Base-by-base conservation (phyloP, 768 basidiomycete species). In the Pisolithus sp. region DNA sequence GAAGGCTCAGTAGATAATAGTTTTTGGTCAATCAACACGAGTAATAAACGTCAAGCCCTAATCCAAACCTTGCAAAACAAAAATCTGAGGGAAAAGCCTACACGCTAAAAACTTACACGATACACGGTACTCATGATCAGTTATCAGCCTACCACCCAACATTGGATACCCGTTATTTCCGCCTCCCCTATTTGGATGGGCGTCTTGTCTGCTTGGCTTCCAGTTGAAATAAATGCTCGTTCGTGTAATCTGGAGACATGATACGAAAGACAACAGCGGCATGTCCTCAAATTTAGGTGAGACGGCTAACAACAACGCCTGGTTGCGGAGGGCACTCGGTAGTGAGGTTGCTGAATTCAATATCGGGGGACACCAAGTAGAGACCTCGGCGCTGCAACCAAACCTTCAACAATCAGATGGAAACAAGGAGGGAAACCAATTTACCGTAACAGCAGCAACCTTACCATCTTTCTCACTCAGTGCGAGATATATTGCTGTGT, bases 161-260 rank as follows among this genome's bases (percentile, higher is more conserved):
- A 47, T 47, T 18, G 46, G 46, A 18, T 37, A 37, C 18, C 40
- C 40, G 12, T 31, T n/a, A 13, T 47, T 24, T 34, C 12, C 34
- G n/a, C 17, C 17, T 12, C 6, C 46, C 18, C 30, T 20, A 31
- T 12, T 18, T 26, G 24, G 26, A 2, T 26, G 24, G 4, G 5
- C n/a, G 18, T 36, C 28, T 15, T 23, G n/a, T 21, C 31, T 17
- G 18, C 18, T 18, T 5, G 52, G 65, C 65, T 71, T 68, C 69
- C 75, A 79, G 50, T 76, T 80, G 34, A 81, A 56, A 53, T 71
- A 83, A 12, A 82, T 53, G 0, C 75, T 76, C 0, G 78, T 77
- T 24, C 78, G 73, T 0, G 78, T 77, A 67, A 81, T 72, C 59
- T 82, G 80, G 20, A 82, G 69, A 57, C 80, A 83, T 23, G 72